phyloP scores from a whole-genome alignment of 179 eudicot genomes.

The Vitellaria paradoxa region DNA sequence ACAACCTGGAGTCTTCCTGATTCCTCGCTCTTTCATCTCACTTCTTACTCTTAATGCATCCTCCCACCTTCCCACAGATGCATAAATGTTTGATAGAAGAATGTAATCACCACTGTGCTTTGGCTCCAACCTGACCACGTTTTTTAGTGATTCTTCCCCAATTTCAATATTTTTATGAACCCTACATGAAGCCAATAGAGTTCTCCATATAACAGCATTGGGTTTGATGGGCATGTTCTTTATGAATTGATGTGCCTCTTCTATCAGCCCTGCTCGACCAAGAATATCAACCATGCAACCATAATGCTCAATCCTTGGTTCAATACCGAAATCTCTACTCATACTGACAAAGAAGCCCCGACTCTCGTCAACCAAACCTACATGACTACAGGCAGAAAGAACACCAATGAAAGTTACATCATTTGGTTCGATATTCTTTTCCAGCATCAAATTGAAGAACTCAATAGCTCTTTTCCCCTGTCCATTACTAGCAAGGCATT shows the following conservation, averaged over 20 bases:
- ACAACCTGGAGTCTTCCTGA: slow-evolving; percentile 38
- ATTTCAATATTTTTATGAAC: slow-evolving; percentile 32
- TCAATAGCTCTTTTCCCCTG: slow-evolving; percentile 31
- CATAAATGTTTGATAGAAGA: slow-evolving; percentile 32
- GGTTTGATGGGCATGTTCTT: slow-evolving; percentile 41
- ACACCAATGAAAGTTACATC: slow-evolving; percentile 38
- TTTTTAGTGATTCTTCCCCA: slow-evolving; percentile 35
- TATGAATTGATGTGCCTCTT: slow-evolving; percentile 38
- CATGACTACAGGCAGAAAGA: slow-evolving; percentile 38
- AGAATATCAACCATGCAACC: slow-evolving; percentile 46
- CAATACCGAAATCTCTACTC: slow-evolving; percentile 32
- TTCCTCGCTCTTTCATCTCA: slow-evolving; percentile 31
- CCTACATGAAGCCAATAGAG: slow-evolving; percentile 39
- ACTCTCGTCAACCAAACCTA: slow-evolving; percentile 39
- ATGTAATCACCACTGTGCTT: slow-evolving; percentile 36
- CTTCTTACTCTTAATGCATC: slow-evolving; percentile 28
- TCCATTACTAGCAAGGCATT: slow-evolving; percentile 41
- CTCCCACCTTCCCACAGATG: slow-evolving; percentile 34
- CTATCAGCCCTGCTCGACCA: slow-evolving; percentile 36
- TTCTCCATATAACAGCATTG: slow-evolving; percentile 40
- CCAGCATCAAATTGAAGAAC: slow-evolving; percentile 22
- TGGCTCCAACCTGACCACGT: slow-evolving; percentile 26
- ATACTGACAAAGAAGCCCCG: slow-evolving; percentile 22
- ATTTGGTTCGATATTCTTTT: slow-evolving; percentile 24
- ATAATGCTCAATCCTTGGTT: slow-evolving; percentile 40